Evolutionary conservation across 352 stramenopile species (phyloP), one percentile per base, ranked within the genome.

Genomic region (Pythium chondricola): DNA sequence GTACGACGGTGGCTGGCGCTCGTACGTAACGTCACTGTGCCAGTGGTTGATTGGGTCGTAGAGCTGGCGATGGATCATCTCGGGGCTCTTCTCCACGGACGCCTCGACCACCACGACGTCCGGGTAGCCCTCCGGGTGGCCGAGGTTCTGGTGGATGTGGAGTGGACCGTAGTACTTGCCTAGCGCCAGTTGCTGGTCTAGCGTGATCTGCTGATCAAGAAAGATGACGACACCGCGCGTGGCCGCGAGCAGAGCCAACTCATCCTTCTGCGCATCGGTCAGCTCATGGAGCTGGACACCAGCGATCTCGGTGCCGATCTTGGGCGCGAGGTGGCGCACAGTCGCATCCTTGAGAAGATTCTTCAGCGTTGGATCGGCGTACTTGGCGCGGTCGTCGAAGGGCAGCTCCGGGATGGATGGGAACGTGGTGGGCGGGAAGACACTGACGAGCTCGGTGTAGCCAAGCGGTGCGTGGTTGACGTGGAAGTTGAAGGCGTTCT

Each of bases 1-100:
- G 50, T 68, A 68, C 16, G 55, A 64, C 14, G 60, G 60, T 17
- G 60, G 60, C 30, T 74, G 65, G 3, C 55, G 65, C 24, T 74
- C 65, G 30, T 63, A 66, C 2, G 65, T 66, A 14, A 67, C 62
- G 40, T 74, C 61, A 20, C 61, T 68, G 37, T 74, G 65, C 65
- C 65, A 74, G 27, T 68, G 51, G 36, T 59, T 67, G 32, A 59
- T 44, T 4, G 47, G 48, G 32, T 67, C 61, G 47, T 59, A 61
- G 2, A 53, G 52, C 35, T 68, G 57, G 2, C 33, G 38, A 14
- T 65, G 43, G 39, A 43, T 43, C 37, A 43, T 43, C 37, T 11
- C 37, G n/a, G 37, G n/a, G 37, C 37, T 43, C 3, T 18, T 43
- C 21, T 18, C 37, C 37, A 43, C 18, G 9, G 37, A 43, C 18